These are phyloP conservation scores for Vigna hirtella DNA, from an alignment of 306 rosid genomes.

Conservation along the genomic window DNA sequence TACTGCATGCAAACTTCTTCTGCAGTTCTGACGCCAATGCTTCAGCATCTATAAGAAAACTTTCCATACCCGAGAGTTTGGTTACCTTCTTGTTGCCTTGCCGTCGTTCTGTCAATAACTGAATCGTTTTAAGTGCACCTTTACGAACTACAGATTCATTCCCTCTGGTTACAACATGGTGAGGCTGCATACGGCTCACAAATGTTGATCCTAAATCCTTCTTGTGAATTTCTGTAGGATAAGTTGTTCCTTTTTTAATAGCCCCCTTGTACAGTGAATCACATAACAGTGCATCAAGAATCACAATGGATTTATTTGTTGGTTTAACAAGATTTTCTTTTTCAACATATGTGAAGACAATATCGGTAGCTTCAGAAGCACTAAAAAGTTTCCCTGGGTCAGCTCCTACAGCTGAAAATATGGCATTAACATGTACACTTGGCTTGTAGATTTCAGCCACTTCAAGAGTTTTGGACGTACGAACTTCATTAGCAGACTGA, in stretches of 20 bases:
- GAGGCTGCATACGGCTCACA: constrained; percentile 86
- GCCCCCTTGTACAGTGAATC: constrained; percentile 90
- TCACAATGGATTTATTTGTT: constrained; percentile 62
- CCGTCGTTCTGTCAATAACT: constrained; percentile 86
- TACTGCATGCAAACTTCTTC: constrained; percentile 97
- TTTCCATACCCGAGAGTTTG: constrained; percentile 83
- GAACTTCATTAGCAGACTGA: constrained; percentile 57
- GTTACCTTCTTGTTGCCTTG: constrained; percentile 97
- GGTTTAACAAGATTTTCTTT: constrained; percentile 82
- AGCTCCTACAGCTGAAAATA: constrained; percentile 78
- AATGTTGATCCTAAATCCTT: constrained; percentile 77
- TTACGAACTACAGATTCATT: constrained; percentile 84
- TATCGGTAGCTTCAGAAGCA: constrained; percentile 78
- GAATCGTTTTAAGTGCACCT: constrained; percentile 85
- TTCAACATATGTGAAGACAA: constrained; percentile 77
- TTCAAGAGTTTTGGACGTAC: constrained; percentile 68
- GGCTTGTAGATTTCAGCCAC: constrained; percentile 89
- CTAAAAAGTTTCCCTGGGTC: constrained; percentile 68
- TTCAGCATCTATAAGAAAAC: constrained; percentile 85
- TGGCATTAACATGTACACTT: constrained; percentile 82
- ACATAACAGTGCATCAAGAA: constrained; percentile 77
- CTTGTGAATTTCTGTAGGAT: constrained; percentile 91
- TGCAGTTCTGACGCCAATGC: constrained; percentile 92
- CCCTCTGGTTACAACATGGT: constrained; percentile 87
- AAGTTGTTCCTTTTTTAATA: constrained; percentile 81